Evolutionary conservation across 2,329 filamentous ascomycete genomes (phyloP), one percentile per base, ranked within the genome.

Genomic region (Talaromyces sp.): DNA sequence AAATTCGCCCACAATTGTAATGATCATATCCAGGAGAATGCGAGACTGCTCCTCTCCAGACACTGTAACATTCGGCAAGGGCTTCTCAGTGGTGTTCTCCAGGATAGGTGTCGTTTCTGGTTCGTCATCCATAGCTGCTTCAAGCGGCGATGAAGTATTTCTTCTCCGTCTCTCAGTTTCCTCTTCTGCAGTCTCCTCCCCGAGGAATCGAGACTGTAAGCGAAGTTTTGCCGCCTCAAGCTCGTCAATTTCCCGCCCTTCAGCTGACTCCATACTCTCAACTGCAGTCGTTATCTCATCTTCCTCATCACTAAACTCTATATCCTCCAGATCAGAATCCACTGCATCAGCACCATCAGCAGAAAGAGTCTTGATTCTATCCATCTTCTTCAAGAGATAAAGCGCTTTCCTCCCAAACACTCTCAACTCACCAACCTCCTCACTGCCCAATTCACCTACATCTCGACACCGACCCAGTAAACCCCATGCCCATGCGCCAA

Each of bases 21-120:
- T 82, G 62, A 97, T 91, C 92, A 96, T 96, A 78, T 96, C 93
- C 38, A 97, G 82, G 47, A 92, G 93, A n/a, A 88, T 89, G 31
- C 86, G 83, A 19, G 72, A 59, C 45, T 64, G 63, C 4, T 72
- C 69, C 25, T 74, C 73, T 5, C 72, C 69, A 29, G 78, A 75
- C 25, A 63, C 59, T 43, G 36, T 17, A 13, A 72, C 75, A 72
- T 69, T 72, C 78, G 75, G 75, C 80, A 75, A 19, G 1, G 56
- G 19, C 7, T 60, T 25, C 36, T 51, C 22, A 45, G 15, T 45
- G 15, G 15, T 47, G 15, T 5, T 22, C 22, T 62, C 29, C n/a
- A 1, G 10, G n/a, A 19, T 5, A 19, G 49, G 10, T 8, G 22
- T 40, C 13, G 34, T 43, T 29, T 63, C 51, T 13, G 15, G n/a